Evolutionary conservation across 106 monocot genomes (phyloP).

Genomic region (Ottelia alismoides): DNA sequence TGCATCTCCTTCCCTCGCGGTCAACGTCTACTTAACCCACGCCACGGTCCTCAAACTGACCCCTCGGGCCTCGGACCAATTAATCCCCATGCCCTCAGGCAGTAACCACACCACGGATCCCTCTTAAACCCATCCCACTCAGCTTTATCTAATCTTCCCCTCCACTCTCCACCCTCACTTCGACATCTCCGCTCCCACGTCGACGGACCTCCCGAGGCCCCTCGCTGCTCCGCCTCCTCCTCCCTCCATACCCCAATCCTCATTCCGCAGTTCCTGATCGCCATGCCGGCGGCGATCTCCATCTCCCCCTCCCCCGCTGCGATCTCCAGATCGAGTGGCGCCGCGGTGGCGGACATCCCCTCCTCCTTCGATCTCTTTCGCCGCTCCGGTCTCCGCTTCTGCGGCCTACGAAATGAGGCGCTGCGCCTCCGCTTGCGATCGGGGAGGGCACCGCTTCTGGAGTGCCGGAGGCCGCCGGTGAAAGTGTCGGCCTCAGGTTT

Average conservation of each 20-base stretch:
- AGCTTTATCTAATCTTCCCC: too few species aligned
- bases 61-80: too few species aligned
- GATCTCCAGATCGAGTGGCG: constrained; percentile 7
- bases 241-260: background rate
- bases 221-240: constrained; percentile 5
- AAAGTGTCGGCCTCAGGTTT: constrained; percentile 19
- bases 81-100: too few species aligned
- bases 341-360: too few species aligned
- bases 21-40: too few species aligned
- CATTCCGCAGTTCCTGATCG: too few species aligned
- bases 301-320: constrained; percentile 9
- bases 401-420: constrained; percentile 47
- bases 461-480: background rate
- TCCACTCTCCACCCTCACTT: too few species aligned
- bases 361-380: background rate
- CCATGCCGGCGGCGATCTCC: constrained; percentile 23
- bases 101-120: too few species aligned
- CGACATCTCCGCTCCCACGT: constrained; percentile 1
- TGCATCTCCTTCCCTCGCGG: too few species aligned
- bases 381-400: constrained; percentile 32
- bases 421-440: constrained; percentile 13
- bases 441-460: too few species aligned
- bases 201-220: constrained; percentile 31
- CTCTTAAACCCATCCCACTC: too few species aligned
- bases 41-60: too few species aligned